phyloP scores from a whole-genome alignment of 495 filamentous ascomycete species.

The Hyaloscypha hepaticicola region DNA sequence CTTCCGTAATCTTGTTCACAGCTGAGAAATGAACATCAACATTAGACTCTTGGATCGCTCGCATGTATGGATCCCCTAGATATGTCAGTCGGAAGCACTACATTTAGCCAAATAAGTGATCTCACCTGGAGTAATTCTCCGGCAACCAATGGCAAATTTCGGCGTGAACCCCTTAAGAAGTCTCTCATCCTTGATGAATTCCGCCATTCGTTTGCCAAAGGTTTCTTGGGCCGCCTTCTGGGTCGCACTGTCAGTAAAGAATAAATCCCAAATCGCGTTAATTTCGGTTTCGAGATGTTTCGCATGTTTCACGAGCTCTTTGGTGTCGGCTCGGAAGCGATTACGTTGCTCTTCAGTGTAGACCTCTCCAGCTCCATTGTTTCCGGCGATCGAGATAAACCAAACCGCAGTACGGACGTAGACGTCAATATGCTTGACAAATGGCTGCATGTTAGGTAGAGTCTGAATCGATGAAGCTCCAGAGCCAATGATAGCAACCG shows the following conservation, averaged over 20 bases:
- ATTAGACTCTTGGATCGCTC: conserved; percentile 61
- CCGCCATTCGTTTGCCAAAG: conserved; percentile 37
- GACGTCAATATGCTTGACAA: conserved; percentile 54
- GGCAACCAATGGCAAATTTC: conserved; percentile 64
- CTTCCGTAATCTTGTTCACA: conserved; percentile 60
- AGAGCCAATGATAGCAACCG: conserved; percentile 55
- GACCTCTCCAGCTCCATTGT: conserved; percentile 28
- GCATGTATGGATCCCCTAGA: conserved; percentile 50
- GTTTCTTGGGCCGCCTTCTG: conserved; percentile 34
- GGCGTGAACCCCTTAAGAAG: conserved; percentile 40
- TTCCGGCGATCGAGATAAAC: conserved; percentile 51
- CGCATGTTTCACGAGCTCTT: conserved; percentile 35
- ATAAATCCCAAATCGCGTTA: conserved; percentile 39
- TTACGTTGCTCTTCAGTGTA: conserved; percentile 36
- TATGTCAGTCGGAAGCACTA: background rate
- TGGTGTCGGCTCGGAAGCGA: conserved; percentile 35
- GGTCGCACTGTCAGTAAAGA: conserved; percentile 35
- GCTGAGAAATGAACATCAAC: conserved; percentile 55
- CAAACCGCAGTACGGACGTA: conserved; percentile 66
- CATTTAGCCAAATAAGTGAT: background rate
- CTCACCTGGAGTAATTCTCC: conserved; percentile 66
- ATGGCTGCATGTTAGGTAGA: conserved; percentile 41
- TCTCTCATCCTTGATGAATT: conserved; percentile 41
- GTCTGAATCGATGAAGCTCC: conserved; percentile 56
- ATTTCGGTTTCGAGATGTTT: conserved; percentile 41